phyloP scores from a whole-genome alignment of 2,329 filamentous ascomycete genomes.

The Beauveria asiatica region DNA sequence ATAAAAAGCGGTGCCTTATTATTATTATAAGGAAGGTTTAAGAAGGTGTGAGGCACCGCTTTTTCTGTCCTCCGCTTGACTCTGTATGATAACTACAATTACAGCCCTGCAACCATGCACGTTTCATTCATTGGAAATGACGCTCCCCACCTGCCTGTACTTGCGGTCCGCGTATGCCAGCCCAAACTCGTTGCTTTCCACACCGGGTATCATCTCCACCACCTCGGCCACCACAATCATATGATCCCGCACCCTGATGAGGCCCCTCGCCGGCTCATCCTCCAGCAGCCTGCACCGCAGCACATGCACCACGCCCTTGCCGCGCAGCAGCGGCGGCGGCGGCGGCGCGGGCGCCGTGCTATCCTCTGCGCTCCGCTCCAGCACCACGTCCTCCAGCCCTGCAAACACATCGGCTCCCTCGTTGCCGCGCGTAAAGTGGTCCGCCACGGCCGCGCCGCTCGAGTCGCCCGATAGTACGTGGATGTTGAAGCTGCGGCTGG shows the following conservation, averaged over 20 bases:
- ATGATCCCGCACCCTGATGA: conserved; percentile 42
- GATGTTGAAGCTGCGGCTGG: conserved; percentile 41
- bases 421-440: conserved; percentile 44
- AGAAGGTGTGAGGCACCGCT: no score
- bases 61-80: no score
- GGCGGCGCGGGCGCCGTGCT: background rate
- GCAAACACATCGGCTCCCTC: conserved; percentile 30
- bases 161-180: conserved; percentile 41
- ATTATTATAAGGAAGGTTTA: no score
- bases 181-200: conserved; percentile 30
- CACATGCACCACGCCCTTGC: conserved; percentile 45
- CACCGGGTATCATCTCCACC: conserved; percentile 32
- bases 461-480: conserved; percentile 43
- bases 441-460: conserved; percentile 40
- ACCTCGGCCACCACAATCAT: conserved; percentile 46
- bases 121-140: conserved; percentile 18
- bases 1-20: no score
- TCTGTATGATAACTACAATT: background rate
- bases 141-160: conserved; percentile 35
- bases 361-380: conserved; percentile 7
- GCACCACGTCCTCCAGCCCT: conserved; percentile 21
- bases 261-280: conserved; percentile 30
- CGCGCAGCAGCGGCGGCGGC: conserved; percentile 35
- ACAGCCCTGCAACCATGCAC: background rate
- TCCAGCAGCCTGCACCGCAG: conserved; percentile 34